Percentiles rank a stretch among this genome's conserved stretches.
Evolutionary conservation across 441 rosid species (phyloP).

Genomic region (Mallotus japonicus): DNA sequence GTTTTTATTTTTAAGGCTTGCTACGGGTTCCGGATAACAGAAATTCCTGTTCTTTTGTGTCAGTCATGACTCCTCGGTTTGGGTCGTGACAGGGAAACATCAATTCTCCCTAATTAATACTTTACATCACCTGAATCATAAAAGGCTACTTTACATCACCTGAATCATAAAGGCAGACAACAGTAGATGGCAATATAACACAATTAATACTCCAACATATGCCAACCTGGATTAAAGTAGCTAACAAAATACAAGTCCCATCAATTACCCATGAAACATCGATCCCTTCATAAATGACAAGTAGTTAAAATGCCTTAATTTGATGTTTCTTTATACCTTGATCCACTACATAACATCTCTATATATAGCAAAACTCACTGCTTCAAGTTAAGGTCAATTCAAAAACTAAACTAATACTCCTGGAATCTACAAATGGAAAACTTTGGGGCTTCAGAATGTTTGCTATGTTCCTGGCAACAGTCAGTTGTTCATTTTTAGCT

Average conservation of each 20-base stretch:
- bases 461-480: neutral
- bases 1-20: too few species aligned
- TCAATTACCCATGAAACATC: conserved; percentile 8
- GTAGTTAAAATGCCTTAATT: neutral
- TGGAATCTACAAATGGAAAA: conserved; percentile 15
- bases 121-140: too few species aligned
- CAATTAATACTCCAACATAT: too few species aligned
- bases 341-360: neutral
- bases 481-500: neutral
- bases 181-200: too few species aligned
- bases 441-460: neutral
- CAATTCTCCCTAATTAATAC: neutral
- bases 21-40: too few species aligned
- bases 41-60: too few species aligned
- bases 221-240: too few species aligned
- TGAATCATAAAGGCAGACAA: too few species aligned
- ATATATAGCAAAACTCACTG: neutral
- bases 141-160: too few species aligned
- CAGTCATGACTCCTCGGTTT: too few species aligned
- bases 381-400: neutral
- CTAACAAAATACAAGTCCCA: neutral
- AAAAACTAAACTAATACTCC: neutral
- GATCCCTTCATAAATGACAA: conserved; percentile 2
- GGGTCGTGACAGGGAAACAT: too few species aligned
- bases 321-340: too few species aligned